A percentile compares a stretch with the other conserved stretches of the same genome.
phyloP scores from a whole-genome alignment of 148 eudicot species.

The Drosera capensis region DNA sequence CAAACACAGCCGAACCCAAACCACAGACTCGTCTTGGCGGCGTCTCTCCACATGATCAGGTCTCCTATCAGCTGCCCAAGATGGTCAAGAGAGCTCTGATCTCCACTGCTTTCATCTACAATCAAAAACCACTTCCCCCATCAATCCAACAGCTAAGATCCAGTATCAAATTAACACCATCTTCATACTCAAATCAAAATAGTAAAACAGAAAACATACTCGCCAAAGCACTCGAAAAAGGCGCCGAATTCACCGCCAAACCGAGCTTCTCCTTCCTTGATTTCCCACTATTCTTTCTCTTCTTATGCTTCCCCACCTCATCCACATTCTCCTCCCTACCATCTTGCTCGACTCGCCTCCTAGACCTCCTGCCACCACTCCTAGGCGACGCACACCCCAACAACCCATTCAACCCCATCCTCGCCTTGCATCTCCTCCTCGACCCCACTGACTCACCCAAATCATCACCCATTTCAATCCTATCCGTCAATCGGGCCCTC shows the following conservation, averaged over 20 bases:
- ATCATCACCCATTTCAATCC: slow-evolving; percentile 34
- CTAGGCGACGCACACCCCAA: slow-evolving; percentile 37
- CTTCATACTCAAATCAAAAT: slow-evolving; percentile 2
- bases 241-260: slow-evolving; percentile 16
- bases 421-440: slow-evolving; percentile 25
- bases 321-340: slow-evolving; percentile 47
- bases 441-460: slow-evolving; percentile 16
- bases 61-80: slow-evolving; percentile 42
- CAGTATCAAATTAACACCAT: neutral
- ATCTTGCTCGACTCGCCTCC: slow-evolving; percentile 41
- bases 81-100: slow-evolving; percentile 39
- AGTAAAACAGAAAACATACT: slow-evolving; percentile 2
- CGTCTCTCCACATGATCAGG: slow-evolving; percentile 77
- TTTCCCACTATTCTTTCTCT: slow-evolving; percentile 37
- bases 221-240: slow-evolving; percentile 31
- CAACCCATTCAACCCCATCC: slow-evolving; percentile 17
- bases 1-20: slow-evolving; percentile 88
- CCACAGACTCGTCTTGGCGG: slow-evolving; percentile 85
- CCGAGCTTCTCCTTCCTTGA: slow-evolving; percentile 41
- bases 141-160: neutral
- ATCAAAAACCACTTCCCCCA: slow-evolving; percentile 3
- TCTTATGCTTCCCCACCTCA: slow-evolving; percentile 38
- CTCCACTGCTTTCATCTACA: slow-evolving; percentile 31
- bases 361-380: slow-evolving; percentile 32
- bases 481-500: slow-evolving; percentile 39